Conservation (phyloP, 2,329 filamentous ascomycete genomes). For the Chaetomiaceae sp. region DNA sequence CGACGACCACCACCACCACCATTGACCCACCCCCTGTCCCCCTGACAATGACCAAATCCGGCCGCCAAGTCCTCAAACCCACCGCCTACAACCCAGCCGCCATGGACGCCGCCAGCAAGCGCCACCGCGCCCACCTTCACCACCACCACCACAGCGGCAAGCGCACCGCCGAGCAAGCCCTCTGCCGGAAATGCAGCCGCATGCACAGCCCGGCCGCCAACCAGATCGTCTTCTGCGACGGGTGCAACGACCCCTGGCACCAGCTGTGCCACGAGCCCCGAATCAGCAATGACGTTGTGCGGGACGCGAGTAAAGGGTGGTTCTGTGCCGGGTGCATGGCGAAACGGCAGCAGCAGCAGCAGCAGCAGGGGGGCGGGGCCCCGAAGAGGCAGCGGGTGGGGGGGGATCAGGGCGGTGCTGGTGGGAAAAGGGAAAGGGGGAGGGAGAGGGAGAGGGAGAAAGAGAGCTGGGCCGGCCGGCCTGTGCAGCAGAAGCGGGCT, state of each 20-base stretch:
- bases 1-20: conserved; percentile 27
- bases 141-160: conserved; percentile 45
- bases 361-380: conserved; percentile 10
- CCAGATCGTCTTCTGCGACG: conserved; percentile 81
- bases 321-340: conserved; percentile 59
- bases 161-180: conserved; percentile 54
- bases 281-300: conserved; percentile 65
- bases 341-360: conserved; percentile 29
- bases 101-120: conserved; percentile 36
- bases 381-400: no score
- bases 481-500: conserved; percentile 49
- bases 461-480: conserved; percentile 39
- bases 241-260: conserved; percentile 75
- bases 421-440: conserved; percentile 15
- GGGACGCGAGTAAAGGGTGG: conserved; percentile 65
- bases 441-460: no score
- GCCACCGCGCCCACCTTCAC: conserved; percentile 31
- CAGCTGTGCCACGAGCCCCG: conserved; percentile 75
- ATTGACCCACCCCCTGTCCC: conserved; percentile 47
- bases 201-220: conserved; percentile 69
- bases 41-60: conserved; percentile 69
- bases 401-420: no score
- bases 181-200: conserved; percentile 69
- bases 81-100: conserved; percentile 57
- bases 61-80: conserved; percentile 65